Percentiles rank a stretch among this genome's conserved stretches.
Conservation (phyloP, 2,329 filamentous ascomycete species). For the Emmonsiellopsis sp. region DNA sequence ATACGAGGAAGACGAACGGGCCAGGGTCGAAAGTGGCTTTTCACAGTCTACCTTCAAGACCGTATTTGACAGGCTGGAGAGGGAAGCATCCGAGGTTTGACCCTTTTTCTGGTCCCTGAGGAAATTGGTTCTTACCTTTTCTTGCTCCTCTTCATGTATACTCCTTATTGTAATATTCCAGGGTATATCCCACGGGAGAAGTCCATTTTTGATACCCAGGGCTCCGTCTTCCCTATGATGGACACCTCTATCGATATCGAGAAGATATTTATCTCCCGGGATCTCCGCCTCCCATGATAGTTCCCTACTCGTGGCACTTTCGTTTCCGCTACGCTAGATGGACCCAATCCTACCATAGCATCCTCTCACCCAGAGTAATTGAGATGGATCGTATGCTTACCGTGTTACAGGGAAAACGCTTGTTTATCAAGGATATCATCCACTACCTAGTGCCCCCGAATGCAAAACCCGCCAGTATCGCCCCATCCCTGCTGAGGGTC, state of each 20-base stretch:
- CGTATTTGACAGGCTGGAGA: constrained; percentile 67
- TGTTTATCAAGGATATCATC: constrained; percentile 97
- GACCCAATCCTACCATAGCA: too few relatives aligned
- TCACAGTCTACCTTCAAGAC: constrained; percentile 42
- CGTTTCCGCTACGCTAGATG: not conserved
- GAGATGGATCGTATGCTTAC: constrained; percentile 30
- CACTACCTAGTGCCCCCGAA: constrained; percentile 80
- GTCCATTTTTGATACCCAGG: not conserved
- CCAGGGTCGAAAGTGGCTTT: constrained; percentile 35
- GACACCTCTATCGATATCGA: not conserved
- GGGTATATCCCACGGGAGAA: constrained; percentile 6
- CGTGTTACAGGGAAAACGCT: constrained; percentile 63
- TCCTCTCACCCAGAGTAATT: constrained; percentile 3
- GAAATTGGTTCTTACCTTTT: constrained; percentile 10
- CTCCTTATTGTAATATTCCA: not conserved
- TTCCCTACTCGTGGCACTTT: not conserved
- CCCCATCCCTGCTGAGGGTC: constrained; percentile 60
- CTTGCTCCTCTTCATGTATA: constrained; percentile 10
- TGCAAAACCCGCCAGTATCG: constrained; percentile 58
- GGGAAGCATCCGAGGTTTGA: constrained; percentile 64
- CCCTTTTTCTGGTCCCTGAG: constrained; percentile 21
- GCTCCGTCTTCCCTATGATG: not conserved
- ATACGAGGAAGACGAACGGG: constrained; percentile 60
- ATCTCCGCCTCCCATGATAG: not conserved
- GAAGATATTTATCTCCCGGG: not conserved